A percentile compares a stretch with the other conserved stretches of the same genome.
These are phyloP conservation scores for Trichodelitschia bisporula DNA, from an alignment of 495 filamentous ascomycete species.

Conservation along the genomic window DNA sequence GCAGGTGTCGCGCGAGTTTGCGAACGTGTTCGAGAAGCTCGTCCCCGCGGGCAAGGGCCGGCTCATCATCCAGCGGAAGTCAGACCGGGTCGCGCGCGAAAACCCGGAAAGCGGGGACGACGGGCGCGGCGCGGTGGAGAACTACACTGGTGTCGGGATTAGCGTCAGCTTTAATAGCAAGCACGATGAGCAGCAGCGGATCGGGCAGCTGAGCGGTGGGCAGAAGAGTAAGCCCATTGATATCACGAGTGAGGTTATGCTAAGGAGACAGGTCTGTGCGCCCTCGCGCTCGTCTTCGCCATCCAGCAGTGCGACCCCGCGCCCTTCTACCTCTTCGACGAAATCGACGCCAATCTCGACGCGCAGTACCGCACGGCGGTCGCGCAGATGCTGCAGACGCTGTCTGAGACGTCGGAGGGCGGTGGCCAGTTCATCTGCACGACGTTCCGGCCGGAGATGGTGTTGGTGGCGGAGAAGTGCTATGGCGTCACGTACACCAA, in stretches of 20 bases:
- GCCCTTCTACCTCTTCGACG: conserved; percentile 97
- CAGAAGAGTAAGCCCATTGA: conserved; percentile 55
- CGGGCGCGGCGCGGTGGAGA: conserved; percentile 40
- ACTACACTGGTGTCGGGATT: conserved; percentile 95
- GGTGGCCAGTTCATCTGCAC: conserved; percentile 44
- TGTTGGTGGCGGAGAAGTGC: conserved; percentile 86
- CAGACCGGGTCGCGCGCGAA: conserved; percentile 29
- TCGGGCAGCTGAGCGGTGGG: conserved; percentile 88
- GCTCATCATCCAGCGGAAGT: conserved; percentile 78
- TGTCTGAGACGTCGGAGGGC: conserved; percentile 6
- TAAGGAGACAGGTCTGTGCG: conserved; percentile 46
- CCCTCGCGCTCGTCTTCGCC: conserved; percentile 90
- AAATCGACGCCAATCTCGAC: conserved; percentile 96
- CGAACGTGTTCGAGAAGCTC: conserved; percentile 76
- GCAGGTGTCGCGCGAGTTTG: conserved; percentile 82
- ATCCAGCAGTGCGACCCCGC: conserved; percentile 94
- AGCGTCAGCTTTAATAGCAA: conserved; percentile 97
- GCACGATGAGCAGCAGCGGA: conserved; percentile 90
- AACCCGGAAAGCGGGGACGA: conserved; percentile 38
- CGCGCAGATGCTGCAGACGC: conserved; percentile 47
- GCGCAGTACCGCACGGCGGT: conserved; percentile 92
- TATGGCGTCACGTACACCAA: conserved; percentile 89
- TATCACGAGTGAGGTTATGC: not conserved
- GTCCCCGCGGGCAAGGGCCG: conserved; percentile 83
- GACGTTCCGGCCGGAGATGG: conserved; percentile 92